Evolutionary conservation across 2,329 filamentous ascomycete genomes (phyloP).

Genomic region (Paraphoma chrysanthemicola): DNA sequence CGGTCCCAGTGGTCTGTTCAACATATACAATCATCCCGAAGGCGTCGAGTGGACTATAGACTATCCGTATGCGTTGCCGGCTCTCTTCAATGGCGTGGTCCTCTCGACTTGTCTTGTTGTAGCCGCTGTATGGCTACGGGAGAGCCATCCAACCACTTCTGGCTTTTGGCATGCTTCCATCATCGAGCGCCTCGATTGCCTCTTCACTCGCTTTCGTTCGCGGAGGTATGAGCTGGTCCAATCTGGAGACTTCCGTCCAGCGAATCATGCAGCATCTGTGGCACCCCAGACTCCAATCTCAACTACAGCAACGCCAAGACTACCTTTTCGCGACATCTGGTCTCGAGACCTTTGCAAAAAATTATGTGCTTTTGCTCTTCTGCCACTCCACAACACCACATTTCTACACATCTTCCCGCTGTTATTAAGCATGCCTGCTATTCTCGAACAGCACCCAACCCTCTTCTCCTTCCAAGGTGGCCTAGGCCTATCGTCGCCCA

Average conservation of each 20-base stretch:
- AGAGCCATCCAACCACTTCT: conserved; percentile 52
- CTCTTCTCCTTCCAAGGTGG: conserved; percentile 54
- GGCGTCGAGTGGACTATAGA: conserved; percentile 68
- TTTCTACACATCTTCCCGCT: conserved; percentile 56
- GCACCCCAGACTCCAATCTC: background rate
- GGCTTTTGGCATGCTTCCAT: conserved; percentile 39
- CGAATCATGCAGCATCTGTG: too few relatives aligned
- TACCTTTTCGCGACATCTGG: conserved; percentile 51
- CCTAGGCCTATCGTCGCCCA: conserved; percentile 52
- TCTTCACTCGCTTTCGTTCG: conserved; percentile 20
- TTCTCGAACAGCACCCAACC: conserved; percentile 21
- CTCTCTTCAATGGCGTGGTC: conserved; percentile 67
- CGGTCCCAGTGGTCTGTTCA: conserved; percentile 67
- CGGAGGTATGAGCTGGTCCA: conserved; percentile 16
- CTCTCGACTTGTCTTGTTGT: conserved; percentile 62
- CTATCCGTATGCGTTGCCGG: conserved; percentile 73
- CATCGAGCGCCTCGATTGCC: conserved; percentile 30
- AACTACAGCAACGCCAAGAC: conserved; percentile 16
- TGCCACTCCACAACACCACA: conserved; percentile 54
- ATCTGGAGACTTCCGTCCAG: conserved; percentile 16
- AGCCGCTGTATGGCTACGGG: conserved; percentile 70
- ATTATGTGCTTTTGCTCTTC: conserved; percentile 50
- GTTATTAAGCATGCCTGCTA: conserved; percentile 51
- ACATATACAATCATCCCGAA: conserved; percentile 62
- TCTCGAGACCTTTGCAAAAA: conserved; percentile 50